phyloP scores from a whole-genome alignment of 2,329 filamentous ascomycete genomes.

The Seiridium unicorne region DNA sequence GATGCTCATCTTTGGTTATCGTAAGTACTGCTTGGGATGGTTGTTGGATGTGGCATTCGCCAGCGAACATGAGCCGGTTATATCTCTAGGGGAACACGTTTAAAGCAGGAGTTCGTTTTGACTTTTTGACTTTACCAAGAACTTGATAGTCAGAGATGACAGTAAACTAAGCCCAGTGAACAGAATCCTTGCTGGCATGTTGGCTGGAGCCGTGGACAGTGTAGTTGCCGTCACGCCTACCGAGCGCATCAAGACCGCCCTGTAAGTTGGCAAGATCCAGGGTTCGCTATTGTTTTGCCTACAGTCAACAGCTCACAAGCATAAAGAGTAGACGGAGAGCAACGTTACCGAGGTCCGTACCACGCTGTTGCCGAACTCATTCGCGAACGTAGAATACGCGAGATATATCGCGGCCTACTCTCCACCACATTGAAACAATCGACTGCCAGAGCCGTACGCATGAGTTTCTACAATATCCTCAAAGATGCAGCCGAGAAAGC shows the following conservation, averaged over 20 bases:
- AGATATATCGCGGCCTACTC: not conserved
- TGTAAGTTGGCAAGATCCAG: slow-evolving; percentile 30
- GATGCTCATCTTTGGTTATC: not conserved
- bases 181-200: slow-evolving; percentile 64
- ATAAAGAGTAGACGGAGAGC: not conserved
- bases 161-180: slow-evolving; percentile 53
- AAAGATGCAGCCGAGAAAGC: not conserved
- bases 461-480: not conserved
- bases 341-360: not conserved
- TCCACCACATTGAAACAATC: not conserved
- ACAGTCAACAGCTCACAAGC: not conserved
- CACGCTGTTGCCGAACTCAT: not conserved
- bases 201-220: slow-evolving; percentile 59
- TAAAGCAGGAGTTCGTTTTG: not conserved
- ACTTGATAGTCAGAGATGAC: not conserved
- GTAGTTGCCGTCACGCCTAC: slow-evolving; percentile 66
- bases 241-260: slow-evolving; percentile 66
- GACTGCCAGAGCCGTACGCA: not conserved
- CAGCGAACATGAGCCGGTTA: not conserved
- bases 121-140: not conserved
- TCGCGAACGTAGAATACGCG: not conserved
- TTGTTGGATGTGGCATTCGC: no score
- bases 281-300: not conserved
- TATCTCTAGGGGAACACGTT: not conserved
- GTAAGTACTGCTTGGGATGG: not conserved